These are phyloP conservation scores for Singerocomus inundabilis DNA, from an alignment of 1,284 basidiomycete species.

Conservation along the genomic window DNA sequence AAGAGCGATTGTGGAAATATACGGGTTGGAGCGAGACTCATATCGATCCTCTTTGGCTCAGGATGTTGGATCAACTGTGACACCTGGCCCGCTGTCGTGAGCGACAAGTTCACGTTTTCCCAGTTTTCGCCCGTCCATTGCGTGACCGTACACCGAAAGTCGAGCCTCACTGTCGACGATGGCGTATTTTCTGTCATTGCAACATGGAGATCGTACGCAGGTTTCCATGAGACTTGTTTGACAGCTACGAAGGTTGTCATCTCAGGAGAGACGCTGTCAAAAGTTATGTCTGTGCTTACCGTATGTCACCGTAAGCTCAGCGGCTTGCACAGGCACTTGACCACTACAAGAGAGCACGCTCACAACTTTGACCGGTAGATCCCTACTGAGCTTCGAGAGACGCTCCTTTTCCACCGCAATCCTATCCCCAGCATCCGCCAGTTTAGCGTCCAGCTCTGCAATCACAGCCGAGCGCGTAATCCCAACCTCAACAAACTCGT, in stretches of 20 bases:
- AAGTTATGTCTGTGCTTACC: slow-evolving; percentile 4
- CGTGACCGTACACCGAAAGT: slow-evolving; percentile 22
- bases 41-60: slow-evolving; percentile 20
- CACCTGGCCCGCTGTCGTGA: slow-evolving; percentile 18
- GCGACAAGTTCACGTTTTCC: slow-evolving; percentile 20
- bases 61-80: slow-evolving; percentile 20
- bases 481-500: slow-evolving; percentile 26
- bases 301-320: slow-evolving; percentile 22
- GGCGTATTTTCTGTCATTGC: slow-evolving; percentile 11
- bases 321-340: slow-evolving; percentile 4
- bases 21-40: slow-evolving; percentile 7
- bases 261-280: neutral
- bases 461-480: slow-evolving; percentile 15
- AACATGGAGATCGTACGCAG: slow-evolving; percentile 21
- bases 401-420: slow-evolving; percentile 15
- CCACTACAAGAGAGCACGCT: slow-evolving; percentile 8
- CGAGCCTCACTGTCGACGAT: slow-evolving; percentile 10
- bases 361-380: slow-evolving; percentile 10
- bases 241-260: slow-evolving; percentile 8
- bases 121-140: slow-evolving; percentile 26
- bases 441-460: slow-evolving; percentile 18
- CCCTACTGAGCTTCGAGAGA: slow-evolving; percentile 1
- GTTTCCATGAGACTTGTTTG: slow-evolving; percentile 18
- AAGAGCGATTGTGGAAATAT: neutral
- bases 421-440: slow-evolving; percentile 10